Conservation (phyloP, 2,329 filamentous ascomycete genomes). For the Aureobasidium leucospermi region DNA sequence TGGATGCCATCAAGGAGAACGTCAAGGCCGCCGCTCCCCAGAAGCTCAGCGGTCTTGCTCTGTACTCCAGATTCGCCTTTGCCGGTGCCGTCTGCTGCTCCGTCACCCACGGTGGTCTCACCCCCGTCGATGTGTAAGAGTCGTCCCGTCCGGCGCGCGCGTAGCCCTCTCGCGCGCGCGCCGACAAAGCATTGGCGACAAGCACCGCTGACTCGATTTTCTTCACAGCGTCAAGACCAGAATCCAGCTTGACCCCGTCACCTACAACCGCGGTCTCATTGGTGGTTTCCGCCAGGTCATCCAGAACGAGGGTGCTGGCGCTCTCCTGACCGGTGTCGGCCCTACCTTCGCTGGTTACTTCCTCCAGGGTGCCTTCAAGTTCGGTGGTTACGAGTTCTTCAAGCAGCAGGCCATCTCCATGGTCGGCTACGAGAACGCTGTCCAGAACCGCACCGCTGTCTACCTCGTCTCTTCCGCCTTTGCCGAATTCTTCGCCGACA, state of each 20-base stretch:
- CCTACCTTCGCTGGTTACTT: slow-evolving; percentile 87
- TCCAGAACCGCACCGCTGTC: slow-evolving; percentile 70
- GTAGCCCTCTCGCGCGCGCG: not conserved
- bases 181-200: slow-evolving; percentile 9
- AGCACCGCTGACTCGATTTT: slow-evolving; percentile 9
- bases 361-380: slow-evolving; percentile 89
- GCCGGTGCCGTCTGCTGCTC: slow-evolving; percentile 97
- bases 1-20: slow-evolving; percentile 45
- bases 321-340: slow-evolving; percentile 77
- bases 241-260: slow-evolving; percentile 84
- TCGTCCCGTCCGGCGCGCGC: not conserved
- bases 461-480: slow-evolving; percentile 61
- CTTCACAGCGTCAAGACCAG: slow-evolving; percentile 80
- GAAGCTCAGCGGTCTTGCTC: slow-evolving; percentile 56
- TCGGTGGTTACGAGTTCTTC: slow-evolving; percentile 94
- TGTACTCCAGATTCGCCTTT: slow-evolving; percentile 95
- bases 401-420: slow-evolving; percentile 82
- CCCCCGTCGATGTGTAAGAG: slow-evolving; percentile 98
- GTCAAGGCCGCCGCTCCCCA: slow-evolving; percentile 40
- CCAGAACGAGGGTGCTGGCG: slow-evolving; percentile 74
- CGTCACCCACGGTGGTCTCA: slow-evolving; percentile 92
- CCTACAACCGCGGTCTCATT: slow-evolving; percentile 82
- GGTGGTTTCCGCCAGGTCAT: slow-evolving; percentile 83
- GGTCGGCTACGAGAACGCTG: slow-evolving; percentile 68
- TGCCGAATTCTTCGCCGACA: slow-evolving; percentile 64